Base-by-base conservation (phyloP, 805 yeast species). In the Candida broadrunensis region DNA sequence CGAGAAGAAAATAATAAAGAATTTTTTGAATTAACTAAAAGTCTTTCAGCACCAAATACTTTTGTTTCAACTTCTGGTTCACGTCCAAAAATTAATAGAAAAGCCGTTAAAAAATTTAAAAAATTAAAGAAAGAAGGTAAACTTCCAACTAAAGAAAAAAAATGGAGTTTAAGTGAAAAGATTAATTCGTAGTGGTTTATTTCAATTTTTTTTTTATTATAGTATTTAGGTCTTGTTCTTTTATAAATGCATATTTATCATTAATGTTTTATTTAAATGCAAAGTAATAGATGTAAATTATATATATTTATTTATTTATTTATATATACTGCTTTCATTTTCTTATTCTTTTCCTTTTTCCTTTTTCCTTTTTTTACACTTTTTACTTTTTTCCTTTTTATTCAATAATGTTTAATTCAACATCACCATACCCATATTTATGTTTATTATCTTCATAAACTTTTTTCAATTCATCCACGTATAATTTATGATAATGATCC, bases 401-500 rank as follows among this genome's bases (percentile, higher is more conserved):
- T 41, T 45, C 44, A 30, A 45, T 24, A 26, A 77, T 74, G 23
- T 57, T 57, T 46, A 77, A 58, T 35, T 67, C 72, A 29, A 73
- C 77, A 47, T 75, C 77, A 31, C 70, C 75, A 46, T 72, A 66
- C 1, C 76, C 72, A 48, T 59, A 88, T 42, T 69, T 67, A 2
- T 65, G 70, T 58, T 81, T 87, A 55, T 89, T 76, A 4, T 77
- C 82, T 29, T 83, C 78, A 61, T 80, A 91, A 2, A 89, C 67
- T 46, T 74, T 67, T 46, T 71, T 61, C 49, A 90, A 61, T 44
- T 81, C 86, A 5, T 77, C 72, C 9, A 85, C 73, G 56, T 93
- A 93, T 19, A 81, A 50, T 13, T 63, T 65, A 61, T 91, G 99
- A 53, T 84, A 88, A 45, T 81, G 70, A 39, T 85, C 83, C 14